Percentiles rank a stretch among this genome's conserved stretches.
These are phyloP conservation scores for Bipolaris sorokiniana DNA, from an alignment of 2,329 filamentous ascomycete species.

Conservation along the genomic window DNA sequence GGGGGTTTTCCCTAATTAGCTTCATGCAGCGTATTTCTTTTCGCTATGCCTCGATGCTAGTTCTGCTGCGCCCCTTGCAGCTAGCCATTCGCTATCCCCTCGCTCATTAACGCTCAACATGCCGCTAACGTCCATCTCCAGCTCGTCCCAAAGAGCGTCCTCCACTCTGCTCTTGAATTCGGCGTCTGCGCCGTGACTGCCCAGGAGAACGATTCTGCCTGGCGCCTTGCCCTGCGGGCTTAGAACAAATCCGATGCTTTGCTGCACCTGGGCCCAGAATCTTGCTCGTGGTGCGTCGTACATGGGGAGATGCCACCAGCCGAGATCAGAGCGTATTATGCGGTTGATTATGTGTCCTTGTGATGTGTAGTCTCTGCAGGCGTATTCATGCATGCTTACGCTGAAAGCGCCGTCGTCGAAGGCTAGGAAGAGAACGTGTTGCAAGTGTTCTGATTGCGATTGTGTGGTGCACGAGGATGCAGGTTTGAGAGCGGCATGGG, in stretches of 20 bases:
- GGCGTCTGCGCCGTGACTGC: slow-evolving; percentile 26
- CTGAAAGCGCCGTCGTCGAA: slow-evolving; percentile 38
- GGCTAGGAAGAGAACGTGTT: slow-evolving; percentile 32
- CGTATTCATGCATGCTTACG: slow-evolving; percentile 22
- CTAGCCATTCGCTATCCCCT: slow-evolving; percentile 18
- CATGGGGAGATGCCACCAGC: slow-evolving; percentile 37
- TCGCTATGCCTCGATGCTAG: slow-evolving; percentile 21
- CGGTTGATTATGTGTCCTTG: slow-evolving; percentile 15
- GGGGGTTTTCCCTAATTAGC: neutral
- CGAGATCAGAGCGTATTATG: slow-evolving; percentile 22
- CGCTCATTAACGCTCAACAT: slow-evolving; percentile 20
- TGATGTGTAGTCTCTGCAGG: slow-evolving; percentile 11
- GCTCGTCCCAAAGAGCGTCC: slow-evolving; percentile 26
- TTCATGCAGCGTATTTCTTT: neutral
- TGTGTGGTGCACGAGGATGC: neutral
- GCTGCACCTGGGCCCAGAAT: slow-evolving; percentile 33
- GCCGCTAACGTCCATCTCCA: slow-evolving; percentile 27
- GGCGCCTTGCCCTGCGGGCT: slow-evolving; percentile 19
- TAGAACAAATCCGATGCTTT: slow-evolving; percentile 24
- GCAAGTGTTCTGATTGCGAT: neutral
- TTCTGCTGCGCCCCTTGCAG: slow-evolving; percentile 35
- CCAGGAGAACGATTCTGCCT: slow-evolving; percentile 31
- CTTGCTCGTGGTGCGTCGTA: slow-evolving; percentile 26
- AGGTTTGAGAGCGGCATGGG: slow-evolving; percentile 10
- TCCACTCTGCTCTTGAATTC: slow-evolving; percentile 34